phyloP scores from a whole-genome alignment of 2,329 filamentous ascomycete species.

The Acrocalymma vagum region DNA sequence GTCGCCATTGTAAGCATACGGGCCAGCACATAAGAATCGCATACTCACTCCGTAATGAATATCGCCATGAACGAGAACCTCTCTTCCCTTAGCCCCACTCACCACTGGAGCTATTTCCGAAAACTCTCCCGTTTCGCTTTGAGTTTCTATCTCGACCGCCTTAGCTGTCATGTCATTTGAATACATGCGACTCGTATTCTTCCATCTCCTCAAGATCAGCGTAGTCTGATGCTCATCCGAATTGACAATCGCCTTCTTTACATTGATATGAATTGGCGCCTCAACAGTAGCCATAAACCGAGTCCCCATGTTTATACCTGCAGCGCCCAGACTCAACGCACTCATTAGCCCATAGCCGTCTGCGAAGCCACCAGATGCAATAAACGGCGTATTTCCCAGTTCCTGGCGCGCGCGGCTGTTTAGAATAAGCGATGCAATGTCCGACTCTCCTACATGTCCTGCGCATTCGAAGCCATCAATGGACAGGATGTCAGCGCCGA shows the following conservation, averaged over 20 bases:
- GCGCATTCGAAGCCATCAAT: constrained; percentile 98
- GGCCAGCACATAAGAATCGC: too few species aligned
- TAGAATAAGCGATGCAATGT: constrained; percentile 88
- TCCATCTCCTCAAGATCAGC: constrained; percentile 85
- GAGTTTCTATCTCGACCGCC: constrained; percentile 80
- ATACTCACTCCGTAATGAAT: too few species aligned
- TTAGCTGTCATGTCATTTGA: constrained; percentile 85
- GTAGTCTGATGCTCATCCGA: constrained; percentile 90
- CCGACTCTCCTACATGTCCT: constrained; percentile 83
- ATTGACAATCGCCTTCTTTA: constrained; percentile 89
- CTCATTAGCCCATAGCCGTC: constrained; percentile 92
- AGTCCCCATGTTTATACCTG: constrained; percentile 97
- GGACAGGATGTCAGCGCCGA: constrained; percentile 92
- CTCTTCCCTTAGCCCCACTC: constrained; percentile 66
- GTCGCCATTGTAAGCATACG: too few species aligned
- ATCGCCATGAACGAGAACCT: too few species aligned
- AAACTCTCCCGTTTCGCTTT: constrained; percentile 85
- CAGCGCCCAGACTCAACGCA: constrained; percentile 84
- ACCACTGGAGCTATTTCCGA: constrained; percentile 84
- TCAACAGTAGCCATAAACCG: constrained; percentile 95
- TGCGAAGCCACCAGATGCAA: constrained; percentile 92
- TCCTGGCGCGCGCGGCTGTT: constrained; percentile 85
- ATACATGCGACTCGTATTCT: constrained; percentile 85
- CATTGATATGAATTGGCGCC: constrained; percentile 86
- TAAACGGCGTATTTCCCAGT: constrained; percentile 81